A percentile compares a stretch with the other conserved stretches of the same genome.
phyloP scores from a whole-genome alignment of 495 filamentous ascomycete species.

The Penicillium lividum region DNA sequence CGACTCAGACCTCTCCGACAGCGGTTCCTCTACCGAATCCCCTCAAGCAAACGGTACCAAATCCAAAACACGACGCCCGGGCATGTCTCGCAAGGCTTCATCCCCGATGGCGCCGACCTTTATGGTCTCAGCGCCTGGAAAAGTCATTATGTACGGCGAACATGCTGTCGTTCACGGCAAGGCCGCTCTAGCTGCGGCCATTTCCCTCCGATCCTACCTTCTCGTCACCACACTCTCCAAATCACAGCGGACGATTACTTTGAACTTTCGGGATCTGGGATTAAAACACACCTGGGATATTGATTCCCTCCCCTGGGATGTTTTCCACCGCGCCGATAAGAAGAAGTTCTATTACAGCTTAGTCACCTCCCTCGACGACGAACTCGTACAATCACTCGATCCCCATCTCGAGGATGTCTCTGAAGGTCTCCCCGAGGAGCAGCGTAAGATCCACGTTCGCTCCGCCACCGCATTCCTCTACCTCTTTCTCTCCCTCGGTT shows the following conservation, averaged over 20 bases:
- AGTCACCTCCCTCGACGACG: constrained; percentile 79
- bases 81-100: constrained; percentile 47
- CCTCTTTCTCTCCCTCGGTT: constrained; percentile 85
- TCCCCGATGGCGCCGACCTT: constrained; percentile 75
- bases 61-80: constrained; percentile 19
- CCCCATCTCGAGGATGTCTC: constrained; percentile 74
- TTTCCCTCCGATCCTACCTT: constrained; percentile 93
- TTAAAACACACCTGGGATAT: constrained; percentile 91
- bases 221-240: constrained; percentile 89
- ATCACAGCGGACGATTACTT: constrained; percentile 76
- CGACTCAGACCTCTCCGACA: constrained; percentile 25
- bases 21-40: constrained; percentile 26
- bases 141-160: constrained; percentile 96
- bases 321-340: constrained; percentile 76
- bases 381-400: constrained; percentile 74
- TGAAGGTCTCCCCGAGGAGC: constrained; percentile 56
- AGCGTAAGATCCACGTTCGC: constrained; percentile 75
- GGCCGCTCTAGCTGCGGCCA: constrained; percentile 90
- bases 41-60: constrained; percentile 18
- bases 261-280: constrained; percentile 84
- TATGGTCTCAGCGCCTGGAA: constrained; percentile 96
- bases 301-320: constrained; percentile 79
- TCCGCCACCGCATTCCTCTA: constrained; percentile 88
- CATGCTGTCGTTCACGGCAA: constrained; percentile 97
- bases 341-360: constrained; percentile 92